Evolutionary conservation across 441 rosid genomes (phyloP).

Genomic region (Adansonia rubrostipa): DNA sequence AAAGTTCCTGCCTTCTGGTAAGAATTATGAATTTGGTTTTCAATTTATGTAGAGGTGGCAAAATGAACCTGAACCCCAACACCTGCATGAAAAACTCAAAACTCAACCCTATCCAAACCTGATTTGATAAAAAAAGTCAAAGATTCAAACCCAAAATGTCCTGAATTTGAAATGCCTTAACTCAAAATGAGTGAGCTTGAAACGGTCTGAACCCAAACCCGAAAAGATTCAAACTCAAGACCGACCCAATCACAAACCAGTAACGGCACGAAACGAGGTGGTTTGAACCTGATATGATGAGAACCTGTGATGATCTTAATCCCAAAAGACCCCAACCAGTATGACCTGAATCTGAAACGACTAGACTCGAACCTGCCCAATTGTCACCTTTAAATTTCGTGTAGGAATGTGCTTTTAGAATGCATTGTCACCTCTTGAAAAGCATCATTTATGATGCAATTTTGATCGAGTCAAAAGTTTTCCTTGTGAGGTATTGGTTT

Average conservation of each 20-base stretch:
- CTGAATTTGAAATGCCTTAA: too few species aligned
- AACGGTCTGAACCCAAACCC: too few species aligned
- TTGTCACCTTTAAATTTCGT: background rate
- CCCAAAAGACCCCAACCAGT: background rate
- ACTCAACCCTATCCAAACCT: background rate
- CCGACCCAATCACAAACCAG: too few species aligned
- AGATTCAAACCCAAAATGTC: background rate
- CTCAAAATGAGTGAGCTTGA: too few species aligned
- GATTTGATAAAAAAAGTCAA: background rate
- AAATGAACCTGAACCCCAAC: background rate
- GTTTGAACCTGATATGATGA: background rate
- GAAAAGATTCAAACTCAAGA: too few species aligned
- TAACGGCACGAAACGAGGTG: background rate
- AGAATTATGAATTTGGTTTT: slow-evolving; percentile 30
- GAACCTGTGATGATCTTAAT: too few species aligned
- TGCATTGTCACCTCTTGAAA: slow-evolving; percentile 4
- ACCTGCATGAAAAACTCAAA: background rate
- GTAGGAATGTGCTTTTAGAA: background rate
- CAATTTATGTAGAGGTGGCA: slow-evolving; percentile 1
- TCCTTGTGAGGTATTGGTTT: background rate
- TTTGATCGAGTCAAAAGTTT: background rate
- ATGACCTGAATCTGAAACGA: background rate
- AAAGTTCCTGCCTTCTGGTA: slow-evolving; percentile 96
- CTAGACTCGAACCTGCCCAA: background rate
- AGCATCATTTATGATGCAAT: background rate